Conservation (phyloP, 2,329 filamentous ascomycete species). For the Pseudogymnoascus sp. region DNA sequence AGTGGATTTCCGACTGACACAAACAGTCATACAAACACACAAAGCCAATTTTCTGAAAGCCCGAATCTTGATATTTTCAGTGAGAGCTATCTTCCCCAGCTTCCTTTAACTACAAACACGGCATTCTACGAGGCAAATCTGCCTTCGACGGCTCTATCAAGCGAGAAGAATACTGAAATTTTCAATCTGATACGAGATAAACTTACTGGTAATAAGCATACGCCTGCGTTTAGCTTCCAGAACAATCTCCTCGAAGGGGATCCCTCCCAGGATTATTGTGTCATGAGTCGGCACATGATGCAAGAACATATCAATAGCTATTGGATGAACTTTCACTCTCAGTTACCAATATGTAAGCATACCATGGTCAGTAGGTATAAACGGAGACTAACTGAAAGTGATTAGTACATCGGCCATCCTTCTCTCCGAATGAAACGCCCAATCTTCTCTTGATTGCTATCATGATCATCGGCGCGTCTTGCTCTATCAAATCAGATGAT, state of each 20-base stretch:
- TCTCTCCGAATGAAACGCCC: constrained; percentile 77
- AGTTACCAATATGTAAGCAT: constrained; percentile 68
- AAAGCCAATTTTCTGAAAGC: constrained; percentile 44
- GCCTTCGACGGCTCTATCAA: constrained; percentile 68
- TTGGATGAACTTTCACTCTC: constrained; percentile 90
- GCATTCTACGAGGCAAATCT: constrained; percentile 88
- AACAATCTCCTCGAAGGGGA: constrained; percentile 73
- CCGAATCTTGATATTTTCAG: constrained; percentile 41
- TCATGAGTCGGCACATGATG: constrained; percentile 88
- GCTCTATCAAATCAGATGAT: constrained; percentile 74
- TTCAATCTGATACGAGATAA: constrained; percentile 72
- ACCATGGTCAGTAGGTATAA: not conserved
- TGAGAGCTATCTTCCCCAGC: constrained; percentile 44
- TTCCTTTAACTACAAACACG: constrained; percentile 52
- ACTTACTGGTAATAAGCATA: constrained; percentile 73
- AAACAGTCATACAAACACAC: constrained; percentile 4
- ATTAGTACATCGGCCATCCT: constrained; percentile 78
- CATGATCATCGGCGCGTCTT: constrained; percentile 87
- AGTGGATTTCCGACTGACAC: constrained; percentile 9
- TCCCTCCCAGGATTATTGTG: constrained; percentile 53
- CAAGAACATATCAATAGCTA: constrained; percentile 88
- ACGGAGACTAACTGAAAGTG: not conserved
- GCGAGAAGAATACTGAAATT: constrained; percentile 77
- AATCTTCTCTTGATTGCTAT: constrained; percentile 78
- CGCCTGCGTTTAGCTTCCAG: constrained; percentile 65